phyloP scores from a whole-genome alignment of 2,329 filamentous ascomycete species.

The Fusarium secorum region DNA sequence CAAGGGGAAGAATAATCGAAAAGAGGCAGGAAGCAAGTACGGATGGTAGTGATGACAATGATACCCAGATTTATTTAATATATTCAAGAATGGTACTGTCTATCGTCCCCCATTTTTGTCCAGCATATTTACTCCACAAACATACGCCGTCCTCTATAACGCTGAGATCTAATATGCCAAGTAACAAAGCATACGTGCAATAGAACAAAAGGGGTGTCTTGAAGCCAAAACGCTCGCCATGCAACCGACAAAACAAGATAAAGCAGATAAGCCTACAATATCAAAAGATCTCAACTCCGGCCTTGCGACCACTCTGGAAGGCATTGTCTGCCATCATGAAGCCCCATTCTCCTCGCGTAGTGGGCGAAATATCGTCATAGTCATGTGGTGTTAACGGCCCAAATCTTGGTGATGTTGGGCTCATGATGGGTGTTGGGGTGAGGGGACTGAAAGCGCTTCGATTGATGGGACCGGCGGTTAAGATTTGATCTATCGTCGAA shows the following conservation, averaged over 20 bases:
- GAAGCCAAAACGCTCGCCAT: conserved; percentile 20
- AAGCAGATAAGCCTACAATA: neutral
- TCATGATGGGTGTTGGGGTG: conserved; percentile 35
- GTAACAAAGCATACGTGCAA: conserved; percentile 4
- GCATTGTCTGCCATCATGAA: conserved; percentile 63
- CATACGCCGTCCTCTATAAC: conserved; percentile 20
- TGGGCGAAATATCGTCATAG: conserved; percentile 69
- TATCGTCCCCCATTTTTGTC: neutral
- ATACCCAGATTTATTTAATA: conserved; percentile 34
- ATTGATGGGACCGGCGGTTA: conserved; percentile 43
- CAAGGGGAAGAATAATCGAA: conserved; percentile 77
- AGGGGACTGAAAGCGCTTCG: conserved; percentile 35
- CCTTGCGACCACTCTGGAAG: conserved; percentile 55
- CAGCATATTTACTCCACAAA: neutral
- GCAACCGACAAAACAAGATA: neutral
- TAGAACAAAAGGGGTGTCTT: conserved; percentile 12
- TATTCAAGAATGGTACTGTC: conserved; percentile 15
- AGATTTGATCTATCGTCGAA: conserved; percentile 55
- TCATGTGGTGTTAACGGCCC: conserved; percentile 66
- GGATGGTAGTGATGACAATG: conserved; percentile 68
- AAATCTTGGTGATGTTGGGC: conserved; percentile 39
- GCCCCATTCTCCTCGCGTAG: conserved; percentile 69
- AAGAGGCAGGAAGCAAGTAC: conserved; percentile 82
- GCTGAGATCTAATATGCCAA: conserved; percentile 8
- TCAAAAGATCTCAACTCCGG: conserved; percentile 53